These are phyloP conservation scores for Gossypium mustelinum DNA, from an alignment of 345 rosid genomes.

Conservation along the genomic window DNA sequence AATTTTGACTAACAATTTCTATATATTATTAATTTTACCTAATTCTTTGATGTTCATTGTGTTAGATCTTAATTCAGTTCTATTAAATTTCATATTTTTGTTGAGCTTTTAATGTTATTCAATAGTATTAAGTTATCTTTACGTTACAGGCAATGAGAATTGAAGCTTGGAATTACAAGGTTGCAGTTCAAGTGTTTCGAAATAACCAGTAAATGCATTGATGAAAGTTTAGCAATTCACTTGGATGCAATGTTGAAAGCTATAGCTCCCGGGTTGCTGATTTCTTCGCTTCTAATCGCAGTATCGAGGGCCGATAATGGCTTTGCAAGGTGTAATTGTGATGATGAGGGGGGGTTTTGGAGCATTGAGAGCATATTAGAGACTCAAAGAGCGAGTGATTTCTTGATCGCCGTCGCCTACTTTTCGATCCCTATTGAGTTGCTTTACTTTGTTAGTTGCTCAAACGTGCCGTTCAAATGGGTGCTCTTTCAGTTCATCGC, in stretches of 20 bases:
- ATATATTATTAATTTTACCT: not conserved
- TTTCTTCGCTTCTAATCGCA: constrained; percentile 36
- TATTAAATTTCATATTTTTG: not conserved
- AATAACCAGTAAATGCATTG: constrained; percentile 34
- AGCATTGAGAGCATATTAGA: constrained; percentile 73
- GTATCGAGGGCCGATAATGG: constrained; percentile 39
- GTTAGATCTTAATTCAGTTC: constrained; percentile 28
- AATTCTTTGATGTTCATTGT: constrained; percentile 3
- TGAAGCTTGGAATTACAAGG: constrained; percentile 16
- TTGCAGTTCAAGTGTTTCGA: constrained; percentile 21
- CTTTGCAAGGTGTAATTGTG: constrained; percentile 72
- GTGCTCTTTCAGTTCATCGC: constrained; percentile 89
- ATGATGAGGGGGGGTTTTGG: constrained; percentile 81
- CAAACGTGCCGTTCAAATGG: constrained; percentile 95
- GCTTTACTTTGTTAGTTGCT: constrained; percentile 93
- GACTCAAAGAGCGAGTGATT: constrained; percentile 80
- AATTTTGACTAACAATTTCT: too few relatives aligned
- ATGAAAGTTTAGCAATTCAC: constrained; percentile 25
- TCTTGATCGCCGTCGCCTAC: constrained; percentile 91
- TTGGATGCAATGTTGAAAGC: constrained; percentile 58
- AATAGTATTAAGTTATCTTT: not conserved
- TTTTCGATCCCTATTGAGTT: constrained; percentile 92
- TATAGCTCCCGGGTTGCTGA: constrained; percentile 49
- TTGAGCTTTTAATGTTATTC: constrained; percentile 13
- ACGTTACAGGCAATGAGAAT: constrained; percentile 20